phyloP scores from a whole-genome alignment of 1,139 yeast species.

The Blastobotrys persicus region DNA sequence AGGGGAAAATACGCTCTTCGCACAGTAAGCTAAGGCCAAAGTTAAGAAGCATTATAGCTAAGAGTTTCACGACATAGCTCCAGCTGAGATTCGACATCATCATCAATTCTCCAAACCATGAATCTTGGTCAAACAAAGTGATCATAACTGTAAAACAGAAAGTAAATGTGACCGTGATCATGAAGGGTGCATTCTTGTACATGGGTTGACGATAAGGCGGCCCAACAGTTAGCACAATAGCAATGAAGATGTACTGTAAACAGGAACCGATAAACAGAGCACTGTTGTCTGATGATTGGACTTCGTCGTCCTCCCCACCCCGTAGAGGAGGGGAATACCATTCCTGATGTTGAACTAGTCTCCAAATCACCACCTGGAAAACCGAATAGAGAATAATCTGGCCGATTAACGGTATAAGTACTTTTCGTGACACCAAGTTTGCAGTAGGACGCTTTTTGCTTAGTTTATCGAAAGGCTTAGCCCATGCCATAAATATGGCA shows the following conservation, averaged over 20 bases:
- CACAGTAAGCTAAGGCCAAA: constrained; percentile 49
- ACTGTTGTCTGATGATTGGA: constrained; percentile 86
- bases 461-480: constrained; percentile 66
- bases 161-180: constrained; percentile 56
- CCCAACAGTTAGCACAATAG: constrained; percentile 80
- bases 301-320: constrained; percentile 77
- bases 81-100: constrained; percentile 65
- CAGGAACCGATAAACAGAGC: constrained; percentile 75
- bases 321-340: constrained; percentile 86
- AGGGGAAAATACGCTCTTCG: constrained; percentile 41
- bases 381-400: constrained; percentile 60
- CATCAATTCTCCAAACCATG: constrained; percentile 63
- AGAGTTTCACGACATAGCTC: constrained; percentile 51
- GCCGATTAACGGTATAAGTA: constrained; percentile 73
- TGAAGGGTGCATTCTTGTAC: constrained; percentile 64
- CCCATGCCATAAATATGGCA: constrained; percentile 97
- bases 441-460: constrained; percentile 86
- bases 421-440: constrained; percentile 83
- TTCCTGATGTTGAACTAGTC: constrained; percentile 40
- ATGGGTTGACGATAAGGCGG: constrained; percentile 92
- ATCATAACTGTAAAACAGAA: constrained; percentile 49
- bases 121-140: constrained; percentile 48
- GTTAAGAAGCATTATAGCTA: constrained; percentile 50
- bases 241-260: constrained; percentile 84
- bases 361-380: constrained; percentile 72